Percentiles rank a stretch among this genome's conserved stretches.
Conservation (phyloP, 805 yeast genomes). For the Saturnispora quitensis region DNA sequence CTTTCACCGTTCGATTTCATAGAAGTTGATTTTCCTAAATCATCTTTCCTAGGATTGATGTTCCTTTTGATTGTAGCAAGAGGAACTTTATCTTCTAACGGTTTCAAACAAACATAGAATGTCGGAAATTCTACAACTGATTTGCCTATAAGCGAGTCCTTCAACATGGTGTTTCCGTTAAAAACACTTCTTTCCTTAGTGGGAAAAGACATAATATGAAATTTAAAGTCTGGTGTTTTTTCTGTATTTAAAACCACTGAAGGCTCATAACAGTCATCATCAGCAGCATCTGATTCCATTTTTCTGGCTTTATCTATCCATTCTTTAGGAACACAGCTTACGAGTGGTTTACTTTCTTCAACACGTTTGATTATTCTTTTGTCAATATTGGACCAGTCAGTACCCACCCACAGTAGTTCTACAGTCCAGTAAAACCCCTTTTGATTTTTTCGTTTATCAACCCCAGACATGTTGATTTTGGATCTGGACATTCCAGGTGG, state of each 20-base stretch:
- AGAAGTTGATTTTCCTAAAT: neutral
- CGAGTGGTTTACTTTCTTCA: constrained; percentile 29
- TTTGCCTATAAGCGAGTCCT: constrained; percentile 42
- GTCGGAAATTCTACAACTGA: constrained; percentile 76
- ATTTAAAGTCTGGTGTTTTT: neutral
- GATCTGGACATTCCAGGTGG: constrained; percentile 74
- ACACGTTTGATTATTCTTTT: constrained; percentile 31
- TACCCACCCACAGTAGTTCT: constrained; percentile 50
- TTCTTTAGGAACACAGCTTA: constrained; percentile 33
- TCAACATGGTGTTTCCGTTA: constrained; percentile 27
- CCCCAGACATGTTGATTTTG: constrained; percentile 38
- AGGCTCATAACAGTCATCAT: neutral
- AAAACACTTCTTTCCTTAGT: constrained; percentile 13
- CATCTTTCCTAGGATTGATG: no score
- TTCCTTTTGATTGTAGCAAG: neutral
- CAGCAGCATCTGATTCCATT: constrained; percentile 15
- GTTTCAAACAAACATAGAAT: constrained; percentile 31
- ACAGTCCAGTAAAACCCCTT: constrained; percentile 64
- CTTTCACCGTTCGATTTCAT: neutral
- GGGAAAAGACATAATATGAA: constrained; percentile 6
- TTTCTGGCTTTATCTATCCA: constrained; percentile 27
- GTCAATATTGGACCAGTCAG: constrained; percentile 11
- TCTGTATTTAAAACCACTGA: neutral
- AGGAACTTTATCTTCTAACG: constrained; percentile 18
- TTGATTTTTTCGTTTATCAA: constrained; percentile 1